Evolutionary conservation across 2,329 filamentous ascomycete genomes (phyloP).

Genomic region (Aspergillus aculeatinus): DNA sequence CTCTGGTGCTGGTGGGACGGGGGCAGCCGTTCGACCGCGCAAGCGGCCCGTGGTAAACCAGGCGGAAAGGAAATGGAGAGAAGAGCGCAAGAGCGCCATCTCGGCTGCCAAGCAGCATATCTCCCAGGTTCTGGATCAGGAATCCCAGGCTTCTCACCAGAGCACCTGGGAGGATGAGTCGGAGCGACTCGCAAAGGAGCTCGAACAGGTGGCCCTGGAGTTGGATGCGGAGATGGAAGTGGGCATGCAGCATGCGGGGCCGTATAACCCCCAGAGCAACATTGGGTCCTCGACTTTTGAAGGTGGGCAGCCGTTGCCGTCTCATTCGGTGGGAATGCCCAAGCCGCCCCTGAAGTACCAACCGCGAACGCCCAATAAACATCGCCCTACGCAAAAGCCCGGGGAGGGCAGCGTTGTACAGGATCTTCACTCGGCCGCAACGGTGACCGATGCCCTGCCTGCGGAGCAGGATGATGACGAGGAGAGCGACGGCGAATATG

Average conservation of each 20-base stretch:
- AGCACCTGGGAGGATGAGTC: constrained; percentile 45
- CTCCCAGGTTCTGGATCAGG: constrained; percentile 36
- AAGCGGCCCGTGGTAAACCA: constrained; percentile 44
- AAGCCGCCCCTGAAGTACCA: constrained; percentile 38
- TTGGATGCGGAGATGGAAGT: constrained; percentile 35
- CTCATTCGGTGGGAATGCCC: constrained; percentile 17
- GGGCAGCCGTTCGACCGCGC: constrained; percentile 24
- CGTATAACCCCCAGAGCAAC: constrained; percentile 8
- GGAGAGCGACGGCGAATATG: constrained; percentile 54
- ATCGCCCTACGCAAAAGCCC: constrained; percentile 12
- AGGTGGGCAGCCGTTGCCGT: not conserved
- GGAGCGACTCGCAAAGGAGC: constrained; percentile 42
- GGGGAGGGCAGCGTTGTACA: constrained; percentile 2
- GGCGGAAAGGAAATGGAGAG: constrained; percentile 41
- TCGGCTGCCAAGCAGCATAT: constrained; percentile 38
- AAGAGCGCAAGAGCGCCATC: constrained; percentile 34
- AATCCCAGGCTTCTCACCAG: constrained; percentile 35
- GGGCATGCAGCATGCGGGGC: not conserved
- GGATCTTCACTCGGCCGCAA: not conserved
- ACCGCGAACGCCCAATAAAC: constrained; percentile 36
- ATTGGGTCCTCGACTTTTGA: not conserved
- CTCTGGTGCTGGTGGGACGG: constrained; percentile 6
- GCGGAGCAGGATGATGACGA: constrained; percentile 31
- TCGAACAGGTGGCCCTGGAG: constrained; percentile 45
- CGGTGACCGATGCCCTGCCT: not conserved